phyloP scores from a whole-genome alignment of 768 basidiomycete genomes.

The Cystofilobasidium capitatum region DNA sequence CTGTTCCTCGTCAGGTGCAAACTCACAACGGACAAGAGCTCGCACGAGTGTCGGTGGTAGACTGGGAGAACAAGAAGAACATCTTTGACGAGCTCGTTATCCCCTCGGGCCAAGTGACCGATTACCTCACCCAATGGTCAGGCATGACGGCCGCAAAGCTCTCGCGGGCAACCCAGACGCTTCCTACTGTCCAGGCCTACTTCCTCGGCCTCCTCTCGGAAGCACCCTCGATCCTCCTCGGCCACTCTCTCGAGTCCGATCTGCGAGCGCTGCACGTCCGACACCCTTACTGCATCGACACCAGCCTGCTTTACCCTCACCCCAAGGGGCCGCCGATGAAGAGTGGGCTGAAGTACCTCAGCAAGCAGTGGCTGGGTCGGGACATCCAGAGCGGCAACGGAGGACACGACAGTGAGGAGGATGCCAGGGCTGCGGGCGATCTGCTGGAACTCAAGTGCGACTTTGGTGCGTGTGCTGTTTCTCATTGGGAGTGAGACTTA shows the following conservation, averaged over 20 bases:
- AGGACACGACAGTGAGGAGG: slow-evolving; percentile 90
- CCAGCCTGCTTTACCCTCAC: slow-evolving; percentile 80
- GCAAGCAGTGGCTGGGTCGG: slow-evolving; percentile 80
- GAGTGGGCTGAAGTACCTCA: slow-evolving; percentile 92
- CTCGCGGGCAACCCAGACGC: slow-evolving; percentile 60
- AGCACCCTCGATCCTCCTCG: slow-evolving; percentile 62
- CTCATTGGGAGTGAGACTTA: not conserved
- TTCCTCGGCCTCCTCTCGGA: slow-evolving; percentile 47
- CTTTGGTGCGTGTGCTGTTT: slow-evolving; percentile 45
- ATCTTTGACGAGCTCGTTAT: slow-evolving; percentile 85
- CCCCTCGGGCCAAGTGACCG: slow-evolving; percentile 68
- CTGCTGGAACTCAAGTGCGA: slow-evolving; percentile 71
- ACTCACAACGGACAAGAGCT: slow-evolving; percentile 52
- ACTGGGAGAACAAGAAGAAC: slow-evolving; percentile 59
- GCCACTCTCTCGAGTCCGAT: slow-evolving; percentile 93
- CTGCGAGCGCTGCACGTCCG: slow-evolving; percentile 75
- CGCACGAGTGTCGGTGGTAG: slow-evolving; percentile 72
- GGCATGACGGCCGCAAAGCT: slow-evolving; percentile 77
- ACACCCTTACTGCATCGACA: slow-evolving; percentile 83
- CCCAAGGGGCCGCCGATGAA: slow-evolving; percentile 87
- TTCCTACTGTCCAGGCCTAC: slow-evolving; percentile 64
- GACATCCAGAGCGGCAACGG: slow-evolving; percentile 75
- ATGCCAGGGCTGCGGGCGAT: slow-evolving; percentile 79
- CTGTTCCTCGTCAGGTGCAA: not conserved
- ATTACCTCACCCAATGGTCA: slow-evolving; percentile 93